These are phyloP conservation scores for Nyssa sinensis DNA, from an alignment of 148 eudicot species.

Conservation along the genomic window DNA sequence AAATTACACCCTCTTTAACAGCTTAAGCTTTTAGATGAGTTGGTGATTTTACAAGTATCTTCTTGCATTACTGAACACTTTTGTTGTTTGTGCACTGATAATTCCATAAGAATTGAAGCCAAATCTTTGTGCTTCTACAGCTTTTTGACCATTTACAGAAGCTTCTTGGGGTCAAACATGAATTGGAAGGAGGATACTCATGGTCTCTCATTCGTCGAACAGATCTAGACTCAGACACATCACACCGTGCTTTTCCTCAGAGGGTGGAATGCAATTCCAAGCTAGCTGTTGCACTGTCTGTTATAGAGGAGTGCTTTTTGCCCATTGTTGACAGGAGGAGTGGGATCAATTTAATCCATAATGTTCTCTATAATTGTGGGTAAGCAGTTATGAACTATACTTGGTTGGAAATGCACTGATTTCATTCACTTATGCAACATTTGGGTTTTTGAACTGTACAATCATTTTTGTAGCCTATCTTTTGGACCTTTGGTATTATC, in stretches of 20 bases:
- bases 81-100: too few species aligned
- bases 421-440: neutral
- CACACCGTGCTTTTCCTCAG: slow-evolving; percentile 47
- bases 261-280: slow-evolving; percentile 92
- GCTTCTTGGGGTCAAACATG: slow-evolving; percentile 87
- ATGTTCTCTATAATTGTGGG: slow-evolving; percentile 89
- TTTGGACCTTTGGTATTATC: neutral
- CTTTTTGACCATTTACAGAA: slow-evolving; percentile 69
- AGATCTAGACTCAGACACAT: slow-evolving; percentile 53
- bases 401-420: neutral
- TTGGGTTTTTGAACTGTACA: neutral
- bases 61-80: too few species aligned
- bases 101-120: slow-evolving; percentile 10
- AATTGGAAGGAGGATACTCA: slow-evolving; percentile 74
- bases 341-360: slow-evolving; percentile 81
- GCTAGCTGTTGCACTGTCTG: slow-evolving; percentile 85
- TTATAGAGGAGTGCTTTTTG: slow-evolving; percentile 96
- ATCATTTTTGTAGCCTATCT: neutral
- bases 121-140: slow-evolving; percentile 43
- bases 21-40: neutral
- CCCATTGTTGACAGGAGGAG: slow-evolving; percentile 88
- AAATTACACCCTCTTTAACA: too few species aligned
- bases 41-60: neutral
- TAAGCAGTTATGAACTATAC: slow-evolving; percentile 34
- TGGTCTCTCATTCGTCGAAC: slow-evolving; percentile 89